These are phyloP conservation scores for Jamesozyma jinghongensis DNA, from an alignment of 805 yeast genomes.

Conservation along the genomic window DNA sequence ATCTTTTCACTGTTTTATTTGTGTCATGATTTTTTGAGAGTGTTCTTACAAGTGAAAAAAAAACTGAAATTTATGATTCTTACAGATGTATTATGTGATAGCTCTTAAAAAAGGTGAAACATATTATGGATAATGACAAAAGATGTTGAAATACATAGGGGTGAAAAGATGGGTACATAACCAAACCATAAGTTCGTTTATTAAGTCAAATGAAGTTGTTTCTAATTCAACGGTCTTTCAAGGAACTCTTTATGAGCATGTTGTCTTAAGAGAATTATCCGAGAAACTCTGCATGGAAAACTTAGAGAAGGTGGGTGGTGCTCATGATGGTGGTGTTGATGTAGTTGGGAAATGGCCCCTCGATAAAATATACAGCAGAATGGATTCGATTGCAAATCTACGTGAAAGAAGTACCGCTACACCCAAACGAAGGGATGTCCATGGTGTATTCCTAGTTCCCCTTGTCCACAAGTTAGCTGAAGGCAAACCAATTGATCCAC, in stretches of 20 bases:
- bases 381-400: constrained; percentile 5
- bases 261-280: constrained; percentile 25
- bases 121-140: too few species aligned
- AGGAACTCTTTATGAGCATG: constrained; percentile 28
- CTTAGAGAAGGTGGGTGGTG: constrained; percentile 25
- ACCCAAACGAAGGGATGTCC: constrained; percentile 14
- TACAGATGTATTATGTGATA: too few species aligned
- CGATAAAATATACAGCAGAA: constrained; percentile 7
- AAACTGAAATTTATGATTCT: too few species aligned
- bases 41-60: too few species aligned
- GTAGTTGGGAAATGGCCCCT: constrained; percentile 24
- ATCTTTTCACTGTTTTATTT: background rate
- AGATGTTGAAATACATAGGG: background rate
- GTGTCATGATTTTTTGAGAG: too few species aligned
- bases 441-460: constrained; percentile 16
- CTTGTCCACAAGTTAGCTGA: constrained; percentile 9
- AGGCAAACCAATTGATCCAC: constrained; percentile 5
- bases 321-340: constrained; percentile 30
- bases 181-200: constrained; percentile 11
- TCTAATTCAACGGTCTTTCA: constrained; percentile 26
- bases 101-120: too few species aligned
- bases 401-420: background rate
- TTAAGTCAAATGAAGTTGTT: constrained; percentile 16
- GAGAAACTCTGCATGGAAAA: constrained; percentile 20
- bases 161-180: constrained; percentile 10